These are phyloP conservation scores for Lichtheimia ramosa DNA, from an alignment of 371 early-diverging fungal species.

Conservation along the genomic window DNA sequence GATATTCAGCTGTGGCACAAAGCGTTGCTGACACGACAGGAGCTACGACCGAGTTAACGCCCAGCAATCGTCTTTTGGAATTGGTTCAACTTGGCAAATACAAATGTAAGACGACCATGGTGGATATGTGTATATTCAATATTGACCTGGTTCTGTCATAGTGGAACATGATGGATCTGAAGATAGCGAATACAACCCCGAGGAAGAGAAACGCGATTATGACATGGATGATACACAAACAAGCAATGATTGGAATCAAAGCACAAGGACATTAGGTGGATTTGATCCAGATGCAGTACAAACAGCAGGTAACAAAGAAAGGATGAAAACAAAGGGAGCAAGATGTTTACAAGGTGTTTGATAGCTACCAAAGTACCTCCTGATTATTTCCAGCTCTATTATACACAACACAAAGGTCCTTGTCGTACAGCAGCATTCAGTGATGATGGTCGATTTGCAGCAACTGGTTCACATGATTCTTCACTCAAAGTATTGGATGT, in stretches of 20 bases:
- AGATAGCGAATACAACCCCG: slow-evolving; percentile 29
- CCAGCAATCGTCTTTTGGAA: slow-evolving; percentile 55
- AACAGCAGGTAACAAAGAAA: slow-evolving; percentile 26
- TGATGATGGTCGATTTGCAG: slow-evolving; percentile 73
- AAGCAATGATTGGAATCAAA: slow-evolving; percentile 4
- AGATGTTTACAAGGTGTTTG: slow-evolving; percentile 26
- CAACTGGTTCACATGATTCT: slow-evolving; percentile 89
- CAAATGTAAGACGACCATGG: slow-evolving; percentile 28
- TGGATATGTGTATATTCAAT: not conserved
- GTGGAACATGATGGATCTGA: slow-evolving; percentile 44
- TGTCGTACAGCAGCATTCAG: slow-evolving; percentile 52
- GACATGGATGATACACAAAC: slow-evolving; percentile 18
- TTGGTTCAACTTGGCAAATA: slow-evolving; percentile 52
- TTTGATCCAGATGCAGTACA: slow-evolving; percentile 32
- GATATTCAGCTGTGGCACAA: slow-evolving; percentile 61
- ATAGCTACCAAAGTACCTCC: slow-evolving; percentile 40
- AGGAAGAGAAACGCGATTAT: slow-evolving; percentile 25
- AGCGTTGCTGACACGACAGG: slow-evolving; percentile 63
- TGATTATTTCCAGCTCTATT: slow-evolving; percentile 51
- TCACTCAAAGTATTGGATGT: slow-evolving; percentile 91
- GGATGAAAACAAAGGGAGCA: not conserved
- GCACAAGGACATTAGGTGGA: slow-evolving; percentile 7
- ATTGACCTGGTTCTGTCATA: no score
- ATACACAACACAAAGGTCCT: slow-evolving; percentile 58
- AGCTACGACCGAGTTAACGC: slow-evolving; percentile 45